Base-by-base conservation (phyloP, 2,329 filamentous ascomycete species). In the Alternaria novae-zelandiae region DNA sequence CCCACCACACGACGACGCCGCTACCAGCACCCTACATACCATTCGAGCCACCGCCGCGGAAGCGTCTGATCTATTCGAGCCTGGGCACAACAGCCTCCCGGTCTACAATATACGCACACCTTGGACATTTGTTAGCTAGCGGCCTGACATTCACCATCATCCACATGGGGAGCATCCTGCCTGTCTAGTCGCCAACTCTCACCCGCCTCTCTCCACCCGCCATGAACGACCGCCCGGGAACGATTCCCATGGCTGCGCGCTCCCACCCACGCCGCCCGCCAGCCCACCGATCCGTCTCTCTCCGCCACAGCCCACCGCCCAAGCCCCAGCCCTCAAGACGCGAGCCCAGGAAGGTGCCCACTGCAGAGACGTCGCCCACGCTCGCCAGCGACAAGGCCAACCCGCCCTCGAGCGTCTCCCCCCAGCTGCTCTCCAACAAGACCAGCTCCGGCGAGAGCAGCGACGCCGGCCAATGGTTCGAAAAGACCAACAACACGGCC, bases 401-500 rank as follows among this genome's bases (percentile, higher is more conserved):
- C 56, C 81, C 82, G 9, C 80, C 81, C 0, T 83, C 81, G 20
- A 82, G 78, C 58, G 65, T 79, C 32, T 80, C 79, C 21, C 78
- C 81, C 8, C 70, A 68, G 32, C 59, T 74, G 21, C 46, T 64
- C 32, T 67, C 70, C 64, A 65, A 79, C 74, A 81, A 81, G 67
- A 69, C 79, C 58, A 84, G 82, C 63, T 85, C 83, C 1, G 82
- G 82, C 15, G 83, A 85, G 72, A 85, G 83, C 72, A 85, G 83
- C 68, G 84, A 85, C 65, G 83, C 82, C 3, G 83, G 84, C 20
- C 81, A 80, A 50, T 86, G 84, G 84, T 86, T 86, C 55, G 83
- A 86, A 50, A 81, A 79, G 45, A 83, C 81, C 41, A 86, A 86
- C 77, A 83, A 84, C 71, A 79, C 83, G 30, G 81, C 82, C 13